Conservation (phyloP, 176 grass and related monocot species). For the Bolboschoenus planiculmis region DNA sequence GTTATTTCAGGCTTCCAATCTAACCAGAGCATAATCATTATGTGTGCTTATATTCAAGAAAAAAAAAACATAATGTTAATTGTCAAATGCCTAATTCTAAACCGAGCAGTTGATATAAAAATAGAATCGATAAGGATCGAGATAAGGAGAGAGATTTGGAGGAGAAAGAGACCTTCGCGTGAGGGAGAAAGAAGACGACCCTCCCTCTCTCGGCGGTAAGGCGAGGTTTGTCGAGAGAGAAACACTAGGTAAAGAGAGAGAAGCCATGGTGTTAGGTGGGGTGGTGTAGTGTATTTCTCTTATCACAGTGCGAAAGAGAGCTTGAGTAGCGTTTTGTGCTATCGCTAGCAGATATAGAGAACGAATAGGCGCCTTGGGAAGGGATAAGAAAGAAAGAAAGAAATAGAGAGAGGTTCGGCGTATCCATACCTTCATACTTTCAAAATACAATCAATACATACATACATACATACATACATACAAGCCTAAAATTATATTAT, state of each 20-base stretch:
- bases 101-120: not conserved
- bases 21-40: not conserved
- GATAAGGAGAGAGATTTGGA: not conserved
- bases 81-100: not conserved
- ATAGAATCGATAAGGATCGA: no score
- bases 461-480: no score
- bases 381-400: not conserved
- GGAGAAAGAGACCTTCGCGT: constrained; percentile 5
- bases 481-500: no score
- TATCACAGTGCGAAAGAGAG: not conserved
- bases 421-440: no score
- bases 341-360: not conserved
- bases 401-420: no score
- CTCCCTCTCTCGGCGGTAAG: not conserved
- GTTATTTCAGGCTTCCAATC: not conserved
- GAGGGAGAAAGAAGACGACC: not conserved
- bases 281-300: not conserved
- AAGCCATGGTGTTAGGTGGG: not conserved
- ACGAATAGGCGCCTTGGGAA: not conserved
- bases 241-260: not conserved
- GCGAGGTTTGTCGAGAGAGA: not conserved
- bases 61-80: not conserved
- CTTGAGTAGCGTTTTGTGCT: not conserved
- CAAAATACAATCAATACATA: no score
- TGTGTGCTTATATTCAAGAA: not conserved